Evolutionary conservation across 352 stramenopile genomes (phyloP).

Genomic region (Elongisporangium undulatum): DNA sequence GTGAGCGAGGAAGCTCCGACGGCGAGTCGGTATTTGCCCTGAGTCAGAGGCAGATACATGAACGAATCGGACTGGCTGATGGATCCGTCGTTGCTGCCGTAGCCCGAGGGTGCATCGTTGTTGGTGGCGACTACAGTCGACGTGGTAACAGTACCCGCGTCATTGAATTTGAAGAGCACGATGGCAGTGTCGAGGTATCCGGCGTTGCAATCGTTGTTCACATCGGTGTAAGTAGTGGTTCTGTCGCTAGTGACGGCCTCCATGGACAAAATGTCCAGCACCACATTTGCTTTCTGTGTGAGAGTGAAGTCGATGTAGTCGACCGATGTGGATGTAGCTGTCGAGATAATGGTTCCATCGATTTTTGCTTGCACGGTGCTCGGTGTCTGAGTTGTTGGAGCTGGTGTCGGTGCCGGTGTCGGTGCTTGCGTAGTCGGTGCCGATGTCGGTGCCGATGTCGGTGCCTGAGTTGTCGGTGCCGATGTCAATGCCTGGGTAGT

Average conservation of each 20-base stretch:
- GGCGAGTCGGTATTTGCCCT: constrained; percentile 53
- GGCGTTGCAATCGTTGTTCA: constrained; percentile 71
- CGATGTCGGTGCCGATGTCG: constrained; percentile 1
- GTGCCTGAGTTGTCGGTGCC: background rate
- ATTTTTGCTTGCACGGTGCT: constrained; percentile 22
- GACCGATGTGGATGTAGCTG: constrained; percentile 40
- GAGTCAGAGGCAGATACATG: constrained; percentile 25
- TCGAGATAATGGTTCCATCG: constrained; percentile 65
- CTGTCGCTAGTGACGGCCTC: constrained; percentile 24
- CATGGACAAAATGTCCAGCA: constrained; percentile 66
- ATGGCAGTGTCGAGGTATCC: constrained; percentile 61
- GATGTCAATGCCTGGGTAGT: constrained; percentile 8
- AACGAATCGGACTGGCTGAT: constrained; percentile 56
- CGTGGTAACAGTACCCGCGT: constrained; percentile 13
- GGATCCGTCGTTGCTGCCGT: constrained; percentile 42
- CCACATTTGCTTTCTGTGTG: constrained; percentile 26
- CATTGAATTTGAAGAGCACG: constrained; percentile 38
- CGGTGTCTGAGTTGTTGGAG: background rate
- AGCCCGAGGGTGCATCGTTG: constrained; percentile 37
- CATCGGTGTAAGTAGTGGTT: constrained; percentile 30
- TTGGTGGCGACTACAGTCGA: constrained; percentile 28
- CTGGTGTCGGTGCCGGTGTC: constrained; percentile 3
- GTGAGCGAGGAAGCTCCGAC: constrained; percentile 54
- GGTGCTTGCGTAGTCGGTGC: constrained; percentile 1
- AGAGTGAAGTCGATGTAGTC: constrained; percentile 67